Evolutionary conservation across 805 yeast species (phyloP).

Genomic region (Crinitomyces ghanaensis): DNA sequence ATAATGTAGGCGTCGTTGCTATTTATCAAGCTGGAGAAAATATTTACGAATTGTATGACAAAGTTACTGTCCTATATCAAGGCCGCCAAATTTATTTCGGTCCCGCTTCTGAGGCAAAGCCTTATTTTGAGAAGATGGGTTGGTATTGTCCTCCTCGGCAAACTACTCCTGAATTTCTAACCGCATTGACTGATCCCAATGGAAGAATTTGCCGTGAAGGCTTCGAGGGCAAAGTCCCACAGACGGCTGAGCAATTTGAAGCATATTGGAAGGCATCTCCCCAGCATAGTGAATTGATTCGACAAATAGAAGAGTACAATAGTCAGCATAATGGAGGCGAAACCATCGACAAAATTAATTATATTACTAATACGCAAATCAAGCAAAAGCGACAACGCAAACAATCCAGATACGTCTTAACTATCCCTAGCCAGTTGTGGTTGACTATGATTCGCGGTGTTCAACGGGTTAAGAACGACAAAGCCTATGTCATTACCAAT

Average conservation of each 20-base stretch:
- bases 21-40: slow-evolving; percentile 61
- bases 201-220: slow-evolving; percentile 44
- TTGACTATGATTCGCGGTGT: slow-evolving; percentile 41
- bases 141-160: slow-evolving; percentile 52
- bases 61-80: slow-evolving; percentile 46
- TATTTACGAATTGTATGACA: slow-evolving; percentile 52
- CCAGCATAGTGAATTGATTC: slow-evolving; percentile 31
- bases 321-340: slow-evolving; percentile 20
- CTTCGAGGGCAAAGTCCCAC: slow-evolving; percentile 42
- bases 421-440: slow-evolving; percentile 38
- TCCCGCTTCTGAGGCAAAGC: slow-evolving; percentile 40
- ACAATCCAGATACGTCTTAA: slow-evolving; percentile 34
- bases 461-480: slow-evolving; percentile 48
- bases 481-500: slow-evolving; percentile 36
- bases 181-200: slow-evolving; percentile 56
- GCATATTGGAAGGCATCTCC: slow-evolving; percentile 44
- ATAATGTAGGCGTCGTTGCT: slow-evolving; percentile 52
- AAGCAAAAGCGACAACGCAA: slow-evolving; percentile 29
- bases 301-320: slow-evolving; percentile 37
- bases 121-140: slow-evolving; percentile 55
- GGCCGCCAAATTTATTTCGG: slow-evolving; percentile 60
- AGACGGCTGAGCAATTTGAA: slow-evolving; percentile 51
- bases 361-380: slow-evolving; percentile 22
- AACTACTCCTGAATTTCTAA: slow-evolving; percentile 60
- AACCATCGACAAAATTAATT: slow-evolving; percentile 27